Percentiles rank a stretch among this genome's conserved stretches.
Conservation (phyloP, 1,284 basidiomycete genomes). For the Boletus sp. region DNA sequence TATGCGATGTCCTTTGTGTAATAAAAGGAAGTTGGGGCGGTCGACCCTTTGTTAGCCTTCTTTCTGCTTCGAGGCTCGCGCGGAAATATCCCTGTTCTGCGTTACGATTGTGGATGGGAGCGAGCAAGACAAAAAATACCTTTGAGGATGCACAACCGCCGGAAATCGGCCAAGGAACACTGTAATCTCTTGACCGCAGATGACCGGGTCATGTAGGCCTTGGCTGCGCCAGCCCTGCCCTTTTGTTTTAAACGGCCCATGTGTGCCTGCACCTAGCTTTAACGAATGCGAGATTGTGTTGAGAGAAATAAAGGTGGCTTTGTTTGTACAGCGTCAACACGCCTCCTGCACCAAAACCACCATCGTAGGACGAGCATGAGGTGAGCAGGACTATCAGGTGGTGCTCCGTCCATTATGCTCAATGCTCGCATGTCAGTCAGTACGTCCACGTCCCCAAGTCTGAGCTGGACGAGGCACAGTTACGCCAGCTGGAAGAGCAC, state of each 20-base stretch:
- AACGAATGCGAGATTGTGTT: neutral
- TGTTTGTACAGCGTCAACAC: slow-evolving; percentile 33
- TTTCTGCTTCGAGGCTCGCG: slow-evolving; percentile 92
- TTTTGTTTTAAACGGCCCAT: slow-evolving; percentile 91
- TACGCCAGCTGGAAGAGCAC: slow-evolving; percentile 93
- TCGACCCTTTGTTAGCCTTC: slow-evolving; percentile 96
- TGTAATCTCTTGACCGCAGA: slow-evolving; percentile 91
- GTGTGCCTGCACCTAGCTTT: slow-evolving; percentile 3
- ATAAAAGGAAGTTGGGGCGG: slow-evolving; percentile 96
- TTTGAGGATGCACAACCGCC: slow-evolving; percentile 96
- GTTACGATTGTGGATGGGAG: slow-evolving; percentile 9
- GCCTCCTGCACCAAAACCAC: slow-evolving; percentile 8
- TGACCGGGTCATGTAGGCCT: slow-evolving; percentile 92
- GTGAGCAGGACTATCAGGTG: slow-evolving; percentile 18
- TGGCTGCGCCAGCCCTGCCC: slow-evolving; percentile 91
- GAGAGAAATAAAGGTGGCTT: slow-evolving; percentile 12
- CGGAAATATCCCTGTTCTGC: slow-evolving; percentile 84
- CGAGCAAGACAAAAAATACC: slow-evolving; percentile 49
- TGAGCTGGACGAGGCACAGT: slow-evolving; percentile 94
- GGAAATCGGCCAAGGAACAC: slow-evolving; percentile 95
- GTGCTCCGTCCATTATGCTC: slow-evolving; percentile 4
- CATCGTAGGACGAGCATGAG: slow-evolving; percentile 21
- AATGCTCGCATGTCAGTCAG: slow-evolving; percentile 57
- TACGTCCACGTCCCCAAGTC: slow-evolving; percentile 96
- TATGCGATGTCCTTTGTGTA: slow-evolving; percentile 98